Base-by-base conservation (phyloP, 768 basidiomycete genomes). In the Crassisporium funariophilum region DNA sequence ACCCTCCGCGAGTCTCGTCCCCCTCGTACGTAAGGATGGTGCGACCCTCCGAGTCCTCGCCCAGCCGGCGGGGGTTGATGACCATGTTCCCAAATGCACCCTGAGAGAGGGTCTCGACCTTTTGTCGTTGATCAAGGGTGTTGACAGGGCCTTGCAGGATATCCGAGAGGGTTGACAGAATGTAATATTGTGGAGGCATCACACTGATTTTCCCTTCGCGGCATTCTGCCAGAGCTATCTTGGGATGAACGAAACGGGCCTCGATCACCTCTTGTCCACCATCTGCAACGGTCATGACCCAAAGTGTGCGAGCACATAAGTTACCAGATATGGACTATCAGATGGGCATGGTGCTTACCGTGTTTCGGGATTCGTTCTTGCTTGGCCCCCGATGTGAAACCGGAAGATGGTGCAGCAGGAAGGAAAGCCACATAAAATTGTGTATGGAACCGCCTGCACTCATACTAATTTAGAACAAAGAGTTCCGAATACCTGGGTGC, bases 101-200 rank as follows among this genome's bases (percentile, higher is more conserved):
- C 0, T 51, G 46, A 1, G 86, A 81, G 9, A 88, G 65, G 13
- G 52, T 52, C 38, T 67, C 60, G 8, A 85, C 70, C 47, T 65
- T 67, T 23, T 63, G 68, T 31, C 76, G 69, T 55, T 86, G 81
- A 12, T 68, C 70, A 1, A 54, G 29, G 2, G 77, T 79, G 47
- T 66, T 77, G 40, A 50, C 42, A 5, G 61, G 47, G 33, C 76
- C 77, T 2, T 61, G 47, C 17, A 88, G 66, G 24, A 87, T 69
- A 23, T 70, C 71, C 4, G 80, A 71, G 27, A 89, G 71, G 3
- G 84, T 87, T 8, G 73, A 68, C 20, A 88, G 63, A 41, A 89
- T 75, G 60, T 89, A 89, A 58, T 75, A 84, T 59, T 89, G 87
- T 10, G 87, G 87, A 13, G 86, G 86, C 82, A 87, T 82, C 35